These are phyloP conservation scores for Phytopythium montanum DNA, from an alignment of 352 stramenopile species.

Conservation along the genomic window DNA sequence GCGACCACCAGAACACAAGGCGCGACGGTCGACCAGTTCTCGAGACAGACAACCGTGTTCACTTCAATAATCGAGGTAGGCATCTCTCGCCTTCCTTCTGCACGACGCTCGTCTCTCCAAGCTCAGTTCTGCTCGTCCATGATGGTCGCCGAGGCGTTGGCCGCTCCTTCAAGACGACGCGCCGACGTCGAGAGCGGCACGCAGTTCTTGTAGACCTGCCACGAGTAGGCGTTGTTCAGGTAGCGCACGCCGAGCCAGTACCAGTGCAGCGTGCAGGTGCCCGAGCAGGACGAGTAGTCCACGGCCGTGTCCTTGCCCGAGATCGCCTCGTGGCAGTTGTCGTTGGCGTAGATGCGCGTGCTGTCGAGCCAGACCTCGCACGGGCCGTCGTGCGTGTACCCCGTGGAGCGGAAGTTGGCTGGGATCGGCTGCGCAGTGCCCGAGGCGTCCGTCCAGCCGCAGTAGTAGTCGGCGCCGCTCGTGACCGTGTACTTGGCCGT, in stretches of 20 bases:
- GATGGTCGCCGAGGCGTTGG: slow-evolving; percentile 20
- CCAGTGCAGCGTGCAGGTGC: slow-evolving; percentile 35
- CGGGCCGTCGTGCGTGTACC: slow-evolving; percentile 46
- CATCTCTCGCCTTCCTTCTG: background rate
- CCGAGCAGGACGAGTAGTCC: slow-evolving; percentile 43
- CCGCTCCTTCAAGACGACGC: slow-evolving; percentile 15
- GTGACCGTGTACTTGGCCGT: slow-evolving; percentile 32
- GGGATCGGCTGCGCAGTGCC: slow-evolving; percentile 29
- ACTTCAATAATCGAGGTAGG: too few species aligned
- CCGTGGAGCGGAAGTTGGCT: slow-evolving; percentile 31
- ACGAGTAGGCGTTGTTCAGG: slow-evolving; percentile 47
- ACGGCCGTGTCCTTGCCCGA: slow-evolving; percentile 29
- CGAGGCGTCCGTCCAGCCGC: slow-evolving; percentile 22
- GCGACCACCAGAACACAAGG: too few species aligned
- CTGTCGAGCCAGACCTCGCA: slow-evolving; percentile 49
- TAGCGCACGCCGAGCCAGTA: slow-evolving; percentile 44
- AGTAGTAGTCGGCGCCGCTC: slow-evolving; percentile 26
- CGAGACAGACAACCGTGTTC: too few species aligned
- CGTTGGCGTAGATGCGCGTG: slow-evolving; percentile 26
- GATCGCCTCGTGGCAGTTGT: slow-evolving; percentile 37
- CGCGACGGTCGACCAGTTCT: too few species aligned
- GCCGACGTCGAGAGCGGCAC: slow-evolving; percentile 25
- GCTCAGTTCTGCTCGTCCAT: slow-evolving; percentile 12
- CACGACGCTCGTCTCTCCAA: slow-evolving; percentile 5
- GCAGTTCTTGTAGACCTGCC: slow-evolving; percentile 52